Evolutionary conservation across 228 moss, liverwort and hornwort genomes (phyloP).

Genomic region (Sphagnum fallax): DNA sequence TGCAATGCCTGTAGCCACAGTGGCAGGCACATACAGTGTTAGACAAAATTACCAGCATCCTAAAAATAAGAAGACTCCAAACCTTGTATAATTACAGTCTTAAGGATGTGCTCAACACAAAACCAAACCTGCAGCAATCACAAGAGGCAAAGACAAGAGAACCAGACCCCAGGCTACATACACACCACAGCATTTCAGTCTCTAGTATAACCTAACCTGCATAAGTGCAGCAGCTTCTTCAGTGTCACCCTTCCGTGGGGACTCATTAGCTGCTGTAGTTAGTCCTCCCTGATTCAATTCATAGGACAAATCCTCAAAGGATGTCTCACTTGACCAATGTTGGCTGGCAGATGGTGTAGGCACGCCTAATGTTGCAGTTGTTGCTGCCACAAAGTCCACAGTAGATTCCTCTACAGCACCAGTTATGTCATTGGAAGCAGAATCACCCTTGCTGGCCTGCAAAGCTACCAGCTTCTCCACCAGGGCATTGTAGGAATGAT

Average conservation of each 20-base stretch:
- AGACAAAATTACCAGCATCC: not conserved
- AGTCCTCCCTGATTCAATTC: conserved; percentile 39
- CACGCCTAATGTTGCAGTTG: conserved; percentile 76
- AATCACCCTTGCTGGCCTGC: conserved; percentile 52
- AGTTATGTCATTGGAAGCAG: conserved; percentile 14
- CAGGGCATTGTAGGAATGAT: conserved; percentile 88
- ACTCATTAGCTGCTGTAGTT: conserved; percentile 33
- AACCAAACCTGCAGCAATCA: too few species aligned
- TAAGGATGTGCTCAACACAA: too few species aligned
- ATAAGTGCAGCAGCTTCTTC: conserved; percentile 80
- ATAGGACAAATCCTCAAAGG: conserved; percentile 52
- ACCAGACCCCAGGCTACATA: too few species aligned
- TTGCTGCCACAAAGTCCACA: conserved; percentile 91
- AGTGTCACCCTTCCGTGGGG: conserved; percentile 76
- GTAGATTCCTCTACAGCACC: conserved; percentile 52
- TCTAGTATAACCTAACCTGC: conserved; percentile 17
- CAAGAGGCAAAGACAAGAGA: too few species aligned
- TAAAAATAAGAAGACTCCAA: too few species aligned
- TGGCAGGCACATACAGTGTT: conserved; percentile 13
- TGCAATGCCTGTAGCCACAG: conserved; percentile 61
- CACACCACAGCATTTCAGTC: too few species aligned
- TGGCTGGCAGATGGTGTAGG: conserved; percentile 72
- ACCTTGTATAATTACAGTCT: too few species aligned
- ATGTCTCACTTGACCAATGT: conserved; percentile 57
- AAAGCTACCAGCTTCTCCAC: conserved; percentile 84